Conservation (phyloP, 139 green algal species). For the Closterium sp. region DNA sequence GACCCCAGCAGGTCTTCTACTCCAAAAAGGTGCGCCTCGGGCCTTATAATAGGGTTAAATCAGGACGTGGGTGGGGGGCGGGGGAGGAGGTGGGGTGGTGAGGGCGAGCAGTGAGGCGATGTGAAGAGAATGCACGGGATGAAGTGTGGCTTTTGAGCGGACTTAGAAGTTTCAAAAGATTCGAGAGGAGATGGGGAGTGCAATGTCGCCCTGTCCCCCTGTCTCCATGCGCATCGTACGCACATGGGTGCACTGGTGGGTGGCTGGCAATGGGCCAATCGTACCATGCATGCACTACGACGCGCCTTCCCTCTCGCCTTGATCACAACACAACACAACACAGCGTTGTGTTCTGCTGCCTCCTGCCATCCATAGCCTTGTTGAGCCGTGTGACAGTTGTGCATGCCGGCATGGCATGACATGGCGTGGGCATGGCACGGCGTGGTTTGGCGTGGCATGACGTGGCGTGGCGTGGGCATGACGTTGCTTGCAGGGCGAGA, state of each 20-base stretch:
- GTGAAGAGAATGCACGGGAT: neutral
- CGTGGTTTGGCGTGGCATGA: neutral
- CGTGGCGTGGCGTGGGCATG: neutral
- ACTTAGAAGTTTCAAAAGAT: too few relatives aligned
- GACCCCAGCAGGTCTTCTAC: slow-evolving; percentile 11
- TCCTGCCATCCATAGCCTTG: neutral
- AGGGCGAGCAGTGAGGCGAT: neutral
- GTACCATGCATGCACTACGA: too few relatives aligned
- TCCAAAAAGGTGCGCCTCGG: slow-evolving; percentile 22
- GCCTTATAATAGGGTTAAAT: neutral
- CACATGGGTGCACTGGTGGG: too few relatives aligned
- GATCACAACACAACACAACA: neutral
- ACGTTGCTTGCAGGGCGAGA: slow-evolving; percentile 29
- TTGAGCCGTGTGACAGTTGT: neutral
- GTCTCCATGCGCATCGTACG: too few relatives aligned
- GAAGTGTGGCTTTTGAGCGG: too few relatives aligned
- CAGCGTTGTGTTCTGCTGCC: neutral
- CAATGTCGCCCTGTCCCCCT: too few relatives aligned
- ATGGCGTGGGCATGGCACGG: neutral
- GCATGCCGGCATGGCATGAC: neutral
- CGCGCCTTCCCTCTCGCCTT: neutral
- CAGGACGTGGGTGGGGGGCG: neutral
- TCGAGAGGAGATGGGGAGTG: neutral
- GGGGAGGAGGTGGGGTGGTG: neutral
- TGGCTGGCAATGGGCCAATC: too few relatives aligned